Percentiles rank a stretch among this genome's conserved stretches.
phyloP scores from a whole-genome alignment of 164 flowering plant genomes.

The Saururus chinensis region DNA sequence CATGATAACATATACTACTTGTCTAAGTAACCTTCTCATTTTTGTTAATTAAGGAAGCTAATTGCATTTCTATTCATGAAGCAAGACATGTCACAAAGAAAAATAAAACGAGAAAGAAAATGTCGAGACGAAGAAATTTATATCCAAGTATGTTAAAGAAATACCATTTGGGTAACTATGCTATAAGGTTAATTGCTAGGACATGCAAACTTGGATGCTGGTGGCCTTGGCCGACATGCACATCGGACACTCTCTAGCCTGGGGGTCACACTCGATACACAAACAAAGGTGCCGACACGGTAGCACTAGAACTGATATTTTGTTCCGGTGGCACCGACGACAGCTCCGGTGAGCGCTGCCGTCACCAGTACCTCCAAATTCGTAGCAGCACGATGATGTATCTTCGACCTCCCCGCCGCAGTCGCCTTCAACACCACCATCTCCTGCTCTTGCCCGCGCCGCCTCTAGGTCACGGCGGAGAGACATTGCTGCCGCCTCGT shows the following conservation, averaged over 20 bases:
- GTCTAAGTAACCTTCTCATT: too few relatives aligned
- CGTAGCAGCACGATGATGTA: conserved; percentile 3
- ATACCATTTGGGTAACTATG: too few relatives aligned
- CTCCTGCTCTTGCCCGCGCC: conserved; percentile 2
- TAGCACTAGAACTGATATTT: conserved; percentile 4
- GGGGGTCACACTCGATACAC: conserved; percentile 4
- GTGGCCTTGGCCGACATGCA: conserved; percentile 7
- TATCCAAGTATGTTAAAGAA: too few relatives aligned
- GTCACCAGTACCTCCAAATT: not conserved
- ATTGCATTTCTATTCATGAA: too few relatives aligned
- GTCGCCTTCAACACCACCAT: not conserved
- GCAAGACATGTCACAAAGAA: too few relatives aligned
- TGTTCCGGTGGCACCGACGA: conserved; percentile 3
- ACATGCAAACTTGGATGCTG: conserved; percentile 9
- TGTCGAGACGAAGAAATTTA: too few relatives aligned
- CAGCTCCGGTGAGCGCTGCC: not conserved
- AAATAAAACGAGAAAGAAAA: too few relatives aligned
- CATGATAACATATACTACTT: too few relatives aligned
- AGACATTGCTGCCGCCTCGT: conserved; percentile 7
- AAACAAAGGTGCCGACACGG: conserved; percentile 11
- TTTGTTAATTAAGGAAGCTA: too few relatives aligned
- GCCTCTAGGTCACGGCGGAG: conserved; percentile 11
- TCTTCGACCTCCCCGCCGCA: not conserved
- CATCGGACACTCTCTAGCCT: conserved; percentile 2
- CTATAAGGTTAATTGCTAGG: not conserved